Base-by-base conservation (phyloP, 1,284 basidiomycete species). In the Cronartium quercuum region DNA sequence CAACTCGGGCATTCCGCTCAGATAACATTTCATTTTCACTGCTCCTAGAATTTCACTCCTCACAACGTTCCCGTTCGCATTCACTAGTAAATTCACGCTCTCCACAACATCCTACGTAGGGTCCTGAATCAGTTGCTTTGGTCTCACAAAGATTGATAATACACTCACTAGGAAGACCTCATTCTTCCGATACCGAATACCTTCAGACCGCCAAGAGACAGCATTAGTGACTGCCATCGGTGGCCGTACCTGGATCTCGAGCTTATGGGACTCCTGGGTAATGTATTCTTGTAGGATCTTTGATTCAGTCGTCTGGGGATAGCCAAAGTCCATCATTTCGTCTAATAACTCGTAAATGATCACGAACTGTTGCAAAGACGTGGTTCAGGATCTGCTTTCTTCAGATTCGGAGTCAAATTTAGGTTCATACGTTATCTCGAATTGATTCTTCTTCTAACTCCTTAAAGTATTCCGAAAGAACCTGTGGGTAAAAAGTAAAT, bases 291-390 rank as follows among this genome's bases (percentile, higher is more conserved):
- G 95, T 75, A 98, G 83, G 79, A 98, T 98, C 86, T 99, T 98
- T 86, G 91, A 94, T 85, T 98, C 96, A 29, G 96, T 98, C 37
- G 96, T 98, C 83, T 98, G 96, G 0, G 95, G 95, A 82, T 92
- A 98, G 13, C 96, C 96, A 84, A 97, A 98, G 84, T 98, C 95
- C 94, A 98, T 98, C 93, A 98, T 98, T 85, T 98, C 95, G 81
- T 98, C 96, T 84, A 99, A 87, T 66, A 98, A 87, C 82, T 96
- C 94, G 82, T 94, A 96, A 70, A 97, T 95, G 82, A 96, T 94
- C 68, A 96, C 94, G 82, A 97, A 97, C 70, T 69, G 38, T 34
- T 60, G n/a, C 15, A 18, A 44, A 66, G 18, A 24, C 13, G 6
- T 18, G 38, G 38, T 61, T 63, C 18, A 40, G 60, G 7, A 47